Percentiles rank a stretch among this genome's conserved stretches.
phyloP scores from a whole-genome alignment of 2,329 filamentous ascomycete species.

The Alternaria hordeiaustralica region DNA sequence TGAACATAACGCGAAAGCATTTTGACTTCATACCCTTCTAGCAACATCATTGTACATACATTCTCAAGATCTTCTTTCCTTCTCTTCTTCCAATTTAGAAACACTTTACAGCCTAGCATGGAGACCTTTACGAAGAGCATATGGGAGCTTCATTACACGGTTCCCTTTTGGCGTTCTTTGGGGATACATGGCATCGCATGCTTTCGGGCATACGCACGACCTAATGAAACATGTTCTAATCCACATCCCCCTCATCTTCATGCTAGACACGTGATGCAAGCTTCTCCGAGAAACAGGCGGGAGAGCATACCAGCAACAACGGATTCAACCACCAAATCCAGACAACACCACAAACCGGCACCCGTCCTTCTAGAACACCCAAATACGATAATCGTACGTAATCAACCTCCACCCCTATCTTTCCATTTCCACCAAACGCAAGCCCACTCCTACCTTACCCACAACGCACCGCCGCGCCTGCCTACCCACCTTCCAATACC shows the following conservation, averaged over 20 bases:
- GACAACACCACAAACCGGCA: neutral
- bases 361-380: neutral
- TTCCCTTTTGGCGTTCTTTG: slow-evolving; percentile 5
- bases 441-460: neutral
- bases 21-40: slow-evolving; percentile 15
- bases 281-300: neutral
- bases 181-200: neutral
- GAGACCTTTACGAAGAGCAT: slow-evolving; percentile 9
- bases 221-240: slow-evolving; percentile 5
- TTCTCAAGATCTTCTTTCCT: neutral
- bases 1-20: slow-evolving; percentile 4
- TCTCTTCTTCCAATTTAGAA: slow-evolving; percentile 3
- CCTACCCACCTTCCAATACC: neutral
- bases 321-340: neutral
- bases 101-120: neutral
- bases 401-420: neutral
- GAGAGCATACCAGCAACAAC: neutral
- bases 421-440: neutral
- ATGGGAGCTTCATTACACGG: slow-evolving; percentile 13
- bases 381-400: neutral
- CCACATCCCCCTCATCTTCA: neutral
- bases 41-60: slow-evolving; percentile 13
- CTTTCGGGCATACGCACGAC: neutral
- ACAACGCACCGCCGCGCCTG: neutral
- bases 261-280: neutral